Evolutionary conservation across 352 stramenopile genomes (phyloP), one percentile per base, ranked within the genome.

Genomic region (Pythium myriotylum): DNA sequence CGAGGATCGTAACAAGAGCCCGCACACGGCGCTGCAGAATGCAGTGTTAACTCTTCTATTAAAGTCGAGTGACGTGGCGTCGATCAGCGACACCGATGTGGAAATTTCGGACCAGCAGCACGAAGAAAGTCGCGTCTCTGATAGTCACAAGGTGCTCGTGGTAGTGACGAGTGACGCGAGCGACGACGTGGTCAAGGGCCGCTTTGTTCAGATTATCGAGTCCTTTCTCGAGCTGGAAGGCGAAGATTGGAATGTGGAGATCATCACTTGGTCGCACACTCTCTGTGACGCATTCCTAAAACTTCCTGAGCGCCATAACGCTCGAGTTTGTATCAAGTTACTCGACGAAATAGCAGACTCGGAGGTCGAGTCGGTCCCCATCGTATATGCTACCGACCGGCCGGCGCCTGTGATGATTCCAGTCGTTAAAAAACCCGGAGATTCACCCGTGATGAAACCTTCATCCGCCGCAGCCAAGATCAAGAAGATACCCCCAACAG

Each of bases 191-290:
- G 27, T 40, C 17, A 46, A 42, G 20, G 49, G 49, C 49, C 49
- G 49, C 49, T 46, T 55, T 10, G 26, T 32, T 14, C 27, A 42
- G 32, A 45, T 45, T 24, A 20, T 55, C 17, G 32, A 26, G 29
- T 14, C 32, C 13, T 45, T 55, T 33, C 49, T 55, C 24, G 32
- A 29, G 16, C 49, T 26, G 22, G 19, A 33, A n/a, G 20, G 49
- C 20, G 29, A 45, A 13, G 8, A 26, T 6, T 55, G 49, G 49
- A 17, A 23, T 7, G 49, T 55, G 13, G 49, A 55, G 49, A 55
- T 55, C 49, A 29, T 32, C 49, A 55, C 49, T 17, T 55, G 29
- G 48, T 39, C 48, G 4, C 48, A 54, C 48, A 43, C 48, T 4
- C 49, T 46, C 4, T 24, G 26, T 14, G 7, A 40, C 4, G 33